Evolutionary conservation across 2,329 filamentous ascomycete genomes (phyloP).

Genomic region (Fusarium sp.): DNA sequence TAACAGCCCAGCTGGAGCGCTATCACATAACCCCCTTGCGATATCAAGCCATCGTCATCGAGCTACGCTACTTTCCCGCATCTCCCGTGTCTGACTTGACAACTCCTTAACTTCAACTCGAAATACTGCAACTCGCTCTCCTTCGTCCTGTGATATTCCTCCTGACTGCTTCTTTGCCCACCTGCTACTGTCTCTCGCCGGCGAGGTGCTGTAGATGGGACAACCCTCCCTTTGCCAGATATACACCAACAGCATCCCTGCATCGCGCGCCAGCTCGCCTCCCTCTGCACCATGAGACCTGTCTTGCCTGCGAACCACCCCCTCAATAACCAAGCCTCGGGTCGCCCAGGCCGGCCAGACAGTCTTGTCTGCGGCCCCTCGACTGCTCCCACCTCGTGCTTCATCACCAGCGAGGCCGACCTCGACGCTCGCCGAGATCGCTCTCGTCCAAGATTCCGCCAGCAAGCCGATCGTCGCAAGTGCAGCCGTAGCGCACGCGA

Average conservation of each 20-base stretch:
- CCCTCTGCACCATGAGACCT: conserved; percentile 42
- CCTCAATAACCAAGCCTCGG: conserved; percentile 34
- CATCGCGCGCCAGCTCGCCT: conserved; percentile 6
- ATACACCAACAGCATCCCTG: conserved; percentile 12
- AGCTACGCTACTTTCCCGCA: conserved; percentile 24
- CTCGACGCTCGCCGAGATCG: conserved; percentile 43
- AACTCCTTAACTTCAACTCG: conserved; percentile 7
- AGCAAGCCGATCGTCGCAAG: conserved; percentile 39
- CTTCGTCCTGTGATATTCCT: neutral
- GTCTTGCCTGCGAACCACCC: conserved; percentile 37
- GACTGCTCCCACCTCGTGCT: conserved; percentile 47
- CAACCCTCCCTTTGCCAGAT: conserved; percentile 13
- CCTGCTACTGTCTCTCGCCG: neutral
- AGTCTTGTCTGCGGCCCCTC: conserved; percentile 35
- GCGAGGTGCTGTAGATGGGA: conserved; percentile 21
- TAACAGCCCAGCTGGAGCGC: neutral
- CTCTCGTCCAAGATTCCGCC: conserved; percentile 39
- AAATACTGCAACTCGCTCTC: neutral
- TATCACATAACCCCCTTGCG: conserved; percentile 26
- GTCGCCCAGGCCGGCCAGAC: conserved; percentile 36
- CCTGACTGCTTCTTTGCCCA: neutral
- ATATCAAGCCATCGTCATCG: conserved; percentile 42
- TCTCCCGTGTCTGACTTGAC: conserved; percentile 7
- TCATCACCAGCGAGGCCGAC: conserved; percentile 51
- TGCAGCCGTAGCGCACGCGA: conserved; percentile 30